Conservation (phyloP, 148 eudicot genomes). For the Cornus kousa region DNA sequence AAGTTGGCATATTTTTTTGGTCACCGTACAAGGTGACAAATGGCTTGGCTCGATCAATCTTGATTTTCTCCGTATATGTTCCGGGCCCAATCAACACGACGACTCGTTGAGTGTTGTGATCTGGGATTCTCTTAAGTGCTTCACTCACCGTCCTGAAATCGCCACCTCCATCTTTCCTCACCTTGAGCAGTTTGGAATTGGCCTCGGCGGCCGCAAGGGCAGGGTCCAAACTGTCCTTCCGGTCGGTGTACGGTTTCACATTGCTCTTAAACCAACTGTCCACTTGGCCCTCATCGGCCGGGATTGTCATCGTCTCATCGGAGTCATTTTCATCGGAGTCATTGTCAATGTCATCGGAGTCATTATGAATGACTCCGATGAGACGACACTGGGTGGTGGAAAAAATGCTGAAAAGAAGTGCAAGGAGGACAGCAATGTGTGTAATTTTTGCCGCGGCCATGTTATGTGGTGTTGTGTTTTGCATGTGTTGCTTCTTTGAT, state of each 20-base stretch:
- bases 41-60: conserved; percentile 36
- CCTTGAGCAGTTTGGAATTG: conserved; percentile 30
- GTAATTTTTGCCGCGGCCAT: conserved; percentile 9
- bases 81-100: conserved; percentile 56
- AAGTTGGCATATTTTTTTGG: conserved; percentile 36
- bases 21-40: conserved; percentile 59
- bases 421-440: background rate
- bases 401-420: conserved; percentile 1
- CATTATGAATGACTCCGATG: no score
- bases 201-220: conserved; percentile 45
- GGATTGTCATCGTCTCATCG: conserved; percentile 23
- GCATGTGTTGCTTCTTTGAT: no score
- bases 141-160: conserved; percentile 55
- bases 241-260: conserved; percentile 13
- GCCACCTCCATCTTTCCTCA: conserved; percentile 45
- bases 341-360: no score
- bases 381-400: background rate
- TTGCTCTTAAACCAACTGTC: conserved; percentile 35
- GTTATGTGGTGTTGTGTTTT: background rate
- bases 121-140: conserved; percentile 53
- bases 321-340: background rate
- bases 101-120: conserved; percentile 40
- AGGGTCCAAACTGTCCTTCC: conserved; percentile 36
- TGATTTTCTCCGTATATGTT: conserved; percentile 56
- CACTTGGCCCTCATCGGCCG: conserved; percentile 24